Evolutionary conservation across 805 yeast genomes (phyloP).

Genomic region (Kazachstania africana): DNA sequence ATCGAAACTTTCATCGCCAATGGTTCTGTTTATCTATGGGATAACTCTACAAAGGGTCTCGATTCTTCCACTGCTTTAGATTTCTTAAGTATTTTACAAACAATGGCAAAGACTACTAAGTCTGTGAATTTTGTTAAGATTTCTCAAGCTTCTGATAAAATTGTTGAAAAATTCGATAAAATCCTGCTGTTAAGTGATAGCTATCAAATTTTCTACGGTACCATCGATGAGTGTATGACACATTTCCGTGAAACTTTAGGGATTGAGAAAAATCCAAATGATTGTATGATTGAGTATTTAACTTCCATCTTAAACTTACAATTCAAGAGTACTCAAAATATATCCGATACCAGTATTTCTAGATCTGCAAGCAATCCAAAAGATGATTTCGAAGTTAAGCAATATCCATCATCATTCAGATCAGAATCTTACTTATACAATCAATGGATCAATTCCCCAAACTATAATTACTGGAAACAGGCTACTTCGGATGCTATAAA

Average conservation of each 20-base stretch:
- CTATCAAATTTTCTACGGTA: conserved; percentile 37
- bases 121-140: conserved; percentile 36
- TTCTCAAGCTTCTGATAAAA: conserved; percentile 38
- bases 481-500: conserved; percentile 15
- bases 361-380: not conserved
- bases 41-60: conserved; percentile 40
- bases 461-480: conserved; percentile 13
- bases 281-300: conserved; percentile 52
- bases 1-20: conserved; percentile 42
- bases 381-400: not conserved
- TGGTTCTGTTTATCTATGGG: conserved; percentile 41
- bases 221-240: conserved; percentile 31
- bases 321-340: not conserved
- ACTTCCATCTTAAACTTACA: conserved; percentile 42
- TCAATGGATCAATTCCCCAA: conserved; percentile 21
- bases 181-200: conserved; percentile 36
- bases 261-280: conserved; percentile 40
- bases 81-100: conserved; percentile 33
- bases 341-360: not conserved
- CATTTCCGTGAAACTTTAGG: conserved; percentile 41
- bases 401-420: conserved; percentile 9
- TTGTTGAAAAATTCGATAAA: conserved; percentile 38
- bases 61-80: conserved; percentile 41
- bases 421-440: conserved; percentile 36
- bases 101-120: conserved; percentile 30